Conservation (phyloP, 352 stramenopile species). For the Phytophthora kernoviae region DNA sequence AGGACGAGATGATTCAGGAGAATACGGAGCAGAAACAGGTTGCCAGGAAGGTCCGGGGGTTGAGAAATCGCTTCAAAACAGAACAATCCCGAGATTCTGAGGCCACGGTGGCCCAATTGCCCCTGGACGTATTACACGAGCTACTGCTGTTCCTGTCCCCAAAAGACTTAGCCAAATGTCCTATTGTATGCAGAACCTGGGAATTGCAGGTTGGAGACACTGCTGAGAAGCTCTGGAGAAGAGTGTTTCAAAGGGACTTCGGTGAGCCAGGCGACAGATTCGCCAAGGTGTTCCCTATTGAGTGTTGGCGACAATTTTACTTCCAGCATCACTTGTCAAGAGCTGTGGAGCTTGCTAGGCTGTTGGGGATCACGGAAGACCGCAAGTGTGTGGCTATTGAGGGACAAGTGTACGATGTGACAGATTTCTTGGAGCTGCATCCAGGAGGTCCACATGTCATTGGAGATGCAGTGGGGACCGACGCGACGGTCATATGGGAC, state of each 20-base stretch:
- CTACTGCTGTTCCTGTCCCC: conserved; percentile 58
- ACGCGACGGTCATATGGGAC: conserved; percentile 72
- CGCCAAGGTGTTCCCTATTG: conserved; percentile 47
- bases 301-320: conserved; percentile 74
- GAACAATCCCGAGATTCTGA: not conserved
- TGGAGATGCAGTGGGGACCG: conserved; percentile 67
- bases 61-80: conserved; percentile 16
- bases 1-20: conserved; percentile 20
- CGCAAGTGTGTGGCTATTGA: conserved; percentile 69
- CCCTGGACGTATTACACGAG: conserved; percentile 52
- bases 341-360: conserved; percentile 61
- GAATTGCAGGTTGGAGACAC: conserved; percentile 32
- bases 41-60: conserved; percentile 20
- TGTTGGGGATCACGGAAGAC: conserved; percentile 43
- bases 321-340: conserved; percentile 72
- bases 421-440: conserved; percentile 67
- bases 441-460: conserved; percentile 76
- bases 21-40: conserved; percentile 29
- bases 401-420: conserved; percentile 71
- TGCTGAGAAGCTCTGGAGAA: conserved; percentile 51
- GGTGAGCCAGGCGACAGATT: conserved; percentile 56
- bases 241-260: conserved; percentile 64
- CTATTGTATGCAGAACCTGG: conserved; percentile 52
- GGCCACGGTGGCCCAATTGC: conserved; percentile 28
- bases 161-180: conserved; percentile 48